Percentiles rank a stretch among this genome's conserved stretches.
These are phyloP conservation scores for Populus hybrid DNA, from an alignment of 441 rosid genomes.

Conservation along the genomic window DNA sequence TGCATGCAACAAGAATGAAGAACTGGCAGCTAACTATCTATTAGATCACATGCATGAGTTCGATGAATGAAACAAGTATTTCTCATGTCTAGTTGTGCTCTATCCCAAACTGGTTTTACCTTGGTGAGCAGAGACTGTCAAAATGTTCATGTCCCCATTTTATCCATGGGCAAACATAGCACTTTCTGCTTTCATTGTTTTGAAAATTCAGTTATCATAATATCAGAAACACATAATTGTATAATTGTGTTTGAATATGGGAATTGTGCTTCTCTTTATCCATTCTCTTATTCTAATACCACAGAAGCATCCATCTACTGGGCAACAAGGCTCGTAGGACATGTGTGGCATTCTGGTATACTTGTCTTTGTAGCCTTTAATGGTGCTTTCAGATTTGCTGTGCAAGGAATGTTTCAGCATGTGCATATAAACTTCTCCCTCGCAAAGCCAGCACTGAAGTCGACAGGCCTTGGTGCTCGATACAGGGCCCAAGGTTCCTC, in stretches of 20 bases:
- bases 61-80: conserved; percentile 42
- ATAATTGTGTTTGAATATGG: not conserved
- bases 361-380: too few species aligned
- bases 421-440: not conserved
- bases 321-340: not conserved
- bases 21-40: conserved; percentile 71
- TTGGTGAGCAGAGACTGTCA: conserved; percentile 14
- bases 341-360: not conserved
- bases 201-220: conserved; percentile 3
- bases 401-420: not conserved
- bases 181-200: conserved; percentile 3
- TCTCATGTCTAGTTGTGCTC: not conserved
- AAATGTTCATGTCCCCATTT: conserved; percentile 17
- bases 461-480: not conserved
- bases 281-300: not conserved
- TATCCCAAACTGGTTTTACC: conserved; percentile 9
- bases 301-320: not conserved
- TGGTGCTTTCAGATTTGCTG: not conserved
- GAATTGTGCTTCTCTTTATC: not conserved
- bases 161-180: conserved; percentile 7
- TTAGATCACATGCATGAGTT: conserved; percentile 75
- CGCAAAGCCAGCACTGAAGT: not conserved
- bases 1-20: conserved; percentile 80
- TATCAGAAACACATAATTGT: not conserved
- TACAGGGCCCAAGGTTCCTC: too few species aligned